Evolutionary conservation across 2,329 filamentous ascomycete species (phyloP), one percentile per base, ranked within the genome.

Genomic region (Stagonosporopsis cucurbitacearum): DNA sequence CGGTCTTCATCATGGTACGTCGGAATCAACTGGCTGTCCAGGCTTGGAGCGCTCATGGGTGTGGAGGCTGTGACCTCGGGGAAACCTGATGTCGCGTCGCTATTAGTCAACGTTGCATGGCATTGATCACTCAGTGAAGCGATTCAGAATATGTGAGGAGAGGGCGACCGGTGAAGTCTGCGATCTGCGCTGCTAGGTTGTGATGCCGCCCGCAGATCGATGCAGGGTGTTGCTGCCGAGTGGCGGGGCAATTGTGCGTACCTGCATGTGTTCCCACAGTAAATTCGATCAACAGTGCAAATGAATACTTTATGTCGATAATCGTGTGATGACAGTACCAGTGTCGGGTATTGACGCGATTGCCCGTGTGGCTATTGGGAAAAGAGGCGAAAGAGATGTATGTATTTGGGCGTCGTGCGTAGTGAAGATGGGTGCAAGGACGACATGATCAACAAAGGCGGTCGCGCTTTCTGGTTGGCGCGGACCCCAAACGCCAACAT

Each of bases 1-100:
- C 48, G 45, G 54, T 60, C 49, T 42, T 56, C 55, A 57, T 58
- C 51, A 65, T 60, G 28, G 37, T 50, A 59, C 50, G 54, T 59
- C 45, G 59, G 30, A 37, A 30, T 30, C 28, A 50, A 23, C 23
- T 26, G 8, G 35, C 41, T 43, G 54, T 50, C 42, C 46, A 41
- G 32, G 43, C 55, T 43, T 36, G 37, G 40, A 28, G 44, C 52
- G 50, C 40, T 45, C 45, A 56, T 60, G 53, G 28, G 30, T 56
- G 61, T 57, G 37, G 53, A 28, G 46, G 52, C 26, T 52, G 50
- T 47, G 47, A 19, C 26, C 22, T 46, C 19, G 41, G 45, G 26
- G 26, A 30, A 33, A 30, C 17, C 15, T 49, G 50, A 39, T 36
- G 30, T 19, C 52, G 54, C 55, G 51, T 50, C 19, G 45, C 33